phyloP scores from a whole-genome alignment of 2,329 filamentous ascomycete genomes.

The Bisporella sp. region DNA sequence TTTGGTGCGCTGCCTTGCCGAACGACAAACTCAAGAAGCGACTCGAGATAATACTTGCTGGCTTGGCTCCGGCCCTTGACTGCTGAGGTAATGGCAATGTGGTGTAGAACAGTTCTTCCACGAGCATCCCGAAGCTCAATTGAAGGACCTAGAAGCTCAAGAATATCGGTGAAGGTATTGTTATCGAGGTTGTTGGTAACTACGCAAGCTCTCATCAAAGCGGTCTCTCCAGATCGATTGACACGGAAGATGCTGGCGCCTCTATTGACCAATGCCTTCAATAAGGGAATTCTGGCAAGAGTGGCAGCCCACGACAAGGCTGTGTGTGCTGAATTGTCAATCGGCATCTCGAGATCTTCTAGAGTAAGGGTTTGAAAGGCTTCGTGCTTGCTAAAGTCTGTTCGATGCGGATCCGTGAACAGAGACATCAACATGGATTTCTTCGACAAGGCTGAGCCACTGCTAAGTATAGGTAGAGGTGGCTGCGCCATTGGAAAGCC shows the following conservation, averaged over 20 bases:
- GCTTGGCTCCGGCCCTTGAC: slow-evolving; percentile 89
- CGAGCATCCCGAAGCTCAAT: slow-evolving; percentile 88
- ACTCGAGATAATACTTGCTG: slow-evolving; percentile 93
- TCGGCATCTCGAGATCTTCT: slow-evolving; percentile 82
- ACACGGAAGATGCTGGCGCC: slow-evolving; percentile 85
- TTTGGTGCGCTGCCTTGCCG: slow-evolving; percentile 65
- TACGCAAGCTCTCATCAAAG: slow-evolving; percentile 83
- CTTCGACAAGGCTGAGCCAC: slow-evolving; percentile 67
- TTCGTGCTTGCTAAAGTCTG: slow-evolving; percentile 67
- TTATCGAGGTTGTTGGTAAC: slow-evolving; percentile 94
- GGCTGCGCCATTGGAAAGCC: slow-evolving; percentile 49
- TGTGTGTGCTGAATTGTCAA: slow-evolving; percentile 83
- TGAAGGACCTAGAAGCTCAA: slow-evolving; percentile 82
- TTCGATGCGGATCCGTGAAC: slow-evolving; percentile 67
- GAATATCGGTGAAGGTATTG: slow-evolving; percentile 79
- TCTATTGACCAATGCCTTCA: slow-evolving; percentile 72
- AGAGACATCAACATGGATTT: slow-evolving; percentile 75
- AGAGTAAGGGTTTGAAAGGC: slow-evolving; percentile 70
- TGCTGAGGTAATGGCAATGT: slow-evolving; percentile 92
- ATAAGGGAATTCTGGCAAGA: slow-evolving; percentile 73
- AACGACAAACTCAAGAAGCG: slow-evolving; percentile 88
- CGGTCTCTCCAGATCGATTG: slow-evolving; percentile 85
- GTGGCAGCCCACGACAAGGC: slow-evolving; percentile 96
- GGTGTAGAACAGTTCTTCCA: slow-evolving; percentile 86
- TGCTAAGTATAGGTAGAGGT: slow-evolving; percentile 55